These are phyloP conservation scores for Rhizopus stolonifer DNA, from an alignment of 371 early-diverging fungal species.

Conservation along the genomic window DNA sequence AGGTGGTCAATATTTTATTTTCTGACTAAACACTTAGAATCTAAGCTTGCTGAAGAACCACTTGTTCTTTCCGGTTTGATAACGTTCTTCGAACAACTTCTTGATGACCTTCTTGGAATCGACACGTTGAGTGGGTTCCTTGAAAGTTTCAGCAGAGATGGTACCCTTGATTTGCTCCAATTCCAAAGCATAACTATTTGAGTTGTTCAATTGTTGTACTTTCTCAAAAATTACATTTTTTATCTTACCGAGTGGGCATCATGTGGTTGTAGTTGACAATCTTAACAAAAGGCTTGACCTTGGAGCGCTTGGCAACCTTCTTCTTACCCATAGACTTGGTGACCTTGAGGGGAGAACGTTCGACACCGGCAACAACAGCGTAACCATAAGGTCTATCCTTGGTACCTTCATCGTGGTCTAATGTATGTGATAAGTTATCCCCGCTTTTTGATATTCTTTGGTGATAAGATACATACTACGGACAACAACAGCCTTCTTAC, in stretches of 20 bases:
- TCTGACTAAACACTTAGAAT: constrained; percentile 64
- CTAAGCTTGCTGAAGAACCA: constrained; percentile 99
- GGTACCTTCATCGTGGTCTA: constrained; percentile 81
- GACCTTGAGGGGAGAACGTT: constrained; percentile 94
- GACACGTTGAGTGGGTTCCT: constrained; percentile 90
- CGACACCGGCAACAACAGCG: constrained; percentile 95
- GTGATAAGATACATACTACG: constrained; percentile 54
- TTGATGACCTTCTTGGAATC: constrained; percentile 91
- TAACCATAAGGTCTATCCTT: constrained; percentile 94
- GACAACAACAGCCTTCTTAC: constrained; percentile 98
- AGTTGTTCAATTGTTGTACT: neutral
- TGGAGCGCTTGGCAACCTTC: constrained; percentile 92
- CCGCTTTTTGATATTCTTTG: neutral
- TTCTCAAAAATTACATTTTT: neutral
- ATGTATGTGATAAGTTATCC: neutral
- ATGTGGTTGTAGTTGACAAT: constrained; percentile 98
- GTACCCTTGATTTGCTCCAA: constrained; percentile 85
- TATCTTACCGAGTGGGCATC: constrained; percentile 91
- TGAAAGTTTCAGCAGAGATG: constrained; percentile 84
- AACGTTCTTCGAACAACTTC: constrained; percentile 92
- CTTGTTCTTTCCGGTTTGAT: constrained; percentile 97
- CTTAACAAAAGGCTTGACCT: constrained; percentile 98
- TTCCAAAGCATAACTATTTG: constrained; percentile 72
- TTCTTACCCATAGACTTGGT: constrained; percentile 92
- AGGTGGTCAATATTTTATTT: neutral